Evolutionary conservation across 2,329 filamentous ascomycete genomes (phyloP).

Genomic region (Penicillium expansum): DNA sequence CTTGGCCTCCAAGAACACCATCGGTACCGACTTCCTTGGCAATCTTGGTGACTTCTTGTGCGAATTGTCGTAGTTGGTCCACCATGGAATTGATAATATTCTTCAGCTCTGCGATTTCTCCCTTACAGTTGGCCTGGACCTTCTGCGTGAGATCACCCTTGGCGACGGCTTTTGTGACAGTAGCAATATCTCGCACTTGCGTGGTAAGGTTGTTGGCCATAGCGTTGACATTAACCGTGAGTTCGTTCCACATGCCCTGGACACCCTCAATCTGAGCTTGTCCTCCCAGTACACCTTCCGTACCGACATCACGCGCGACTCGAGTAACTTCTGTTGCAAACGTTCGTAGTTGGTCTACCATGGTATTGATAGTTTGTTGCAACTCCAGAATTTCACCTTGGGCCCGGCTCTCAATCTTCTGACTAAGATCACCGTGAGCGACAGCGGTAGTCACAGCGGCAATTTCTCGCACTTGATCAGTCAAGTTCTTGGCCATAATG

Average conservation of each 20-base stretch:
- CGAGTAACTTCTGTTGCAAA: constrained; percentile 82
- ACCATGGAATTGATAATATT: constrained; percentile 99
- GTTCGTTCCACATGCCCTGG: constrained; percentile 84
- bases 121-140: constrained; percentile 87
- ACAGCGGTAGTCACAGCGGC: constrained; percentile 81
- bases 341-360: constrained; percentile 80
- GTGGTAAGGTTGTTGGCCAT: constrained; percentile 87
- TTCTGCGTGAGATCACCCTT: constrained; percentile 94
- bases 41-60: constrained; percentile 93
- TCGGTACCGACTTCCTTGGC: constrained; percentile 96
- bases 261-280: constrained; percentile 81
- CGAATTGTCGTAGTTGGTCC: constrained; percentile 94
- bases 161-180: constrained; percentile 66
- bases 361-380: constrained; percentile 84
- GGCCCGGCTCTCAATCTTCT: constrained; percentile 79
- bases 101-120: constrained; percentile 91
- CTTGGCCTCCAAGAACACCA: constrained; percentile 88
- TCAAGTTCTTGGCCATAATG: constrained; percentile 79
- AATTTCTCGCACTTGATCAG: constrained; percentile 81
- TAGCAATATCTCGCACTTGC: constrained; percentile 92
- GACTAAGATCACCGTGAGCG: constrained; percentile 76
- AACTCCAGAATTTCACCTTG: constrained; percentile 79
- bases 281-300: constrained; percentile 76
- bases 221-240: constrained; percentile 81
- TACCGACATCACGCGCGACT: constrained; percentile 79